A percentile compares a stretch with the other conserved stretches of the same genome.
Evolutionary conservation across 2,329 filamentous ascomycete species (phyloP).

Genomic region (Sclerotinia subarctica): DNA sequence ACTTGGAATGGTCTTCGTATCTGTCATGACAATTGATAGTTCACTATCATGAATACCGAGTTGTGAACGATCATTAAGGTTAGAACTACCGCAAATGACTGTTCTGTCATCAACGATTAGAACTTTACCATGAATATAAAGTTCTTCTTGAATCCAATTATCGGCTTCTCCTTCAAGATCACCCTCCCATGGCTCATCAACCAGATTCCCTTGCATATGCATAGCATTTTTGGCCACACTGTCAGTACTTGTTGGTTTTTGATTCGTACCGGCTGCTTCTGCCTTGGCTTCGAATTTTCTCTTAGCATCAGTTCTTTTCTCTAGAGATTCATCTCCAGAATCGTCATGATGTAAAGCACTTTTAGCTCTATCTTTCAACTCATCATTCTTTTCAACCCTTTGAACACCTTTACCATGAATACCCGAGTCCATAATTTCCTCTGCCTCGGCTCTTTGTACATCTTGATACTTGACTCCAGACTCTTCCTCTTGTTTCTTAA

Average conservation of each 20-base stretch:
- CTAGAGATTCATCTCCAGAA: slow-evolving; percentile 40
- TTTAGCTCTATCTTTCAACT: slow-evolving; percentile 46
- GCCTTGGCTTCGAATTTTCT: slow-evolving; percentile 51
- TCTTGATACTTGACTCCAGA: slow-evolving; percentile 83
- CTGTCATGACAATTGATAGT: slow-evolving; percentile 84
- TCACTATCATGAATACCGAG: slow-evolving; percentile 88
- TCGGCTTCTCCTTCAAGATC: slow-evolving; percentile 70
- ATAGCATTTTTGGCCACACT: slow-evolving; percentile 79
- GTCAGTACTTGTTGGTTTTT: slow-evolving; percentile 32
- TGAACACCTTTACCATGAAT: slow-evolving; percentile 56
- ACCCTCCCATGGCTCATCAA: slow-evolving; percentile 74
- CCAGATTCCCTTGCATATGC: slow-evolving; percentile 61
- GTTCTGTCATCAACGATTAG: slow-evolving; percentile 84
- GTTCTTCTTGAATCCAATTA: slow-evolving; percentile 91
- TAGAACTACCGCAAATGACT: slow-evolving; percentile 82
- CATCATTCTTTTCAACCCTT: slow-evolving; percentile 44
- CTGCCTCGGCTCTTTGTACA: slow-evolving; percentile 81
- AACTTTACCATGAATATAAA: slow-evolving; percentile 92
- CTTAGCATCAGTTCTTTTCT: slow-evolving; percentile 48
- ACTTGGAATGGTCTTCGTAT: slow-evolving; percentile 66
- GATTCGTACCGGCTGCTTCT: slow-evolving; percentile 36
- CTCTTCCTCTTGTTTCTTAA: slow-evolving; percentile 73
- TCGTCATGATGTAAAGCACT: slow-evolving; percentile 38
- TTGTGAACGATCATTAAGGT: slow-evolving; percentile 88
- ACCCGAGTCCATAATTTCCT: slow-evolving; percentile 78